Conservation (phyloP, 371 early-diverging fungal species). For the Globomyces sp. region DNA sequence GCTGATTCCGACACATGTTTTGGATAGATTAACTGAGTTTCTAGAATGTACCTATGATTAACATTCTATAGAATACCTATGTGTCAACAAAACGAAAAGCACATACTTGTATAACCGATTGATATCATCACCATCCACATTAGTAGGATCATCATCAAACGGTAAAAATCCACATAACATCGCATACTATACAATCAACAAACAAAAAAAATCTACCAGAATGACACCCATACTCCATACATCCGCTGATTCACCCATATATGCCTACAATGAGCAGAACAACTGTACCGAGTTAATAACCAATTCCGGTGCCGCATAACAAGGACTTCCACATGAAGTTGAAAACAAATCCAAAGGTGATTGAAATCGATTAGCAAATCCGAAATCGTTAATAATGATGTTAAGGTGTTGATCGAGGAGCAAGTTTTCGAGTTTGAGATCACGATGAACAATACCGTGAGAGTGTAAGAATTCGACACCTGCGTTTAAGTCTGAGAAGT, state of each 20-base stretch:
- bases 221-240: conserved; percentile 96
- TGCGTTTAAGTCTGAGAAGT: conserved; percentile 80
- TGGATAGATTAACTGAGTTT: conserved; percentile 88
- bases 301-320: conserved; percentile 97
- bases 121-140: conserved; percentile 96
- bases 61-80: too few relatives aligned
- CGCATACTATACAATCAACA: conserved; percentile 57
- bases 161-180: conserved; percentile 98
- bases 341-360: conserved; percentile 58
- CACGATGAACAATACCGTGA: conserved; percentile 62
- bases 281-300: conserved; percentile 82
- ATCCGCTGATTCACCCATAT: conserved; percentile 94
- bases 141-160: conserved; percentile 97
- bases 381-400: conserved; percentile 98
- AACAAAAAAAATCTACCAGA: conserved; percentile 31
- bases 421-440: conserved; percentile 82
- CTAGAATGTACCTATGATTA: conserved; percentile 68
- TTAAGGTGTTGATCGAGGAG: conserved; percentile 79
- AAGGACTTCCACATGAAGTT: conserved; percentile 94
- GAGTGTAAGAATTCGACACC: conserved; percentile 60
- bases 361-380: conserved; percentile 88
- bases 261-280: conserved; percentile 45
- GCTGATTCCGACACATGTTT: conserved; percentile 83
- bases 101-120: conserved; percentile 80
- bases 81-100: too few relatives aligned